A percentile compares a stretch with the other conserved stretches of the same genome.
Evolutionary conservation across 2,329 filamentous ascomycete genomes (phyloP).

Genomic region (Talaromyces sp.): DNA sequence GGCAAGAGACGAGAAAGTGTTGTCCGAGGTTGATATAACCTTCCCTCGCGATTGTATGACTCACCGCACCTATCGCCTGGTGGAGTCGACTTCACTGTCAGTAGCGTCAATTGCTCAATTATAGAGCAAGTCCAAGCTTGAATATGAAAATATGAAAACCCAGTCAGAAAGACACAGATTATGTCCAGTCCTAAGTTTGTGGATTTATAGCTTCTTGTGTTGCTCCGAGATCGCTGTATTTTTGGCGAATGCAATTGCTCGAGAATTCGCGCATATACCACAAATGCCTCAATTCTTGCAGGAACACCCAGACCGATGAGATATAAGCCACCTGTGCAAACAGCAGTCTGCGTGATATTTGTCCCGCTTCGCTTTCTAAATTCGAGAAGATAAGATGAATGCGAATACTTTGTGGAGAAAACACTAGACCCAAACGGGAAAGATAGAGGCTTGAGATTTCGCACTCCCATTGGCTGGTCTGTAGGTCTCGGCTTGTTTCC

Average conservation of each 20-base stretch:
- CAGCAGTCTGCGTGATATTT: neutral
- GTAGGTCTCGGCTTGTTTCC: conserved; percentile 4
- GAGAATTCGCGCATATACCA: conserved; percentile 8
- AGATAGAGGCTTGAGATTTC: neutral
- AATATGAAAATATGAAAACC: no score
- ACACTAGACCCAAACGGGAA: neutral
- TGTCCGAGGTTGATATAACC: neutral
- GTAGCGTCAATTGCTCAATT: neutral
- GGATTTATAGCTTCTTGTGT: neutral
- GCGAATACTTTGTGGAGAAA: neutral
- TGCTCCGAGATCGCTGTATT: conserved; percentile 7
- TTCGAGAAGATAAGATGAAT: neutral
- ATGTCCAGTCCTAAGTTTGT: neutral
- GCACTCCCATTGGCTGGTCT: neutral
- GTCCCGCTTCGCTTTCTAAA: neutral
- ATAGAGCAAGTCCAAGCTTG: neutral
- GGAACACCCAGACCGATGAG: neutral
- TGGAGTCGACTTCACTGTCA: neutral
- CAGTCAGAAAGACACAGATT: neutral
- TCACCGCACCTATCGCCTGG: conserved; percentile 4
- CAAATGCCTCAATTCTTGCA: neutral
- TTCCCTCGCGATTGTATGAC: neutral
- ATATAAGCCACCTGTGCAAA: neutral
- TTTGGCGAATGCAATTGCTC: conserved; percentile 2
- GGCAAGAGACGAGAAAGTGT: neutral